These are phyloP conservation scores for Athelia sp. DNA, from an alignment of 1,284 basidiomycete species.

Conservation along the genomic window DNA sequence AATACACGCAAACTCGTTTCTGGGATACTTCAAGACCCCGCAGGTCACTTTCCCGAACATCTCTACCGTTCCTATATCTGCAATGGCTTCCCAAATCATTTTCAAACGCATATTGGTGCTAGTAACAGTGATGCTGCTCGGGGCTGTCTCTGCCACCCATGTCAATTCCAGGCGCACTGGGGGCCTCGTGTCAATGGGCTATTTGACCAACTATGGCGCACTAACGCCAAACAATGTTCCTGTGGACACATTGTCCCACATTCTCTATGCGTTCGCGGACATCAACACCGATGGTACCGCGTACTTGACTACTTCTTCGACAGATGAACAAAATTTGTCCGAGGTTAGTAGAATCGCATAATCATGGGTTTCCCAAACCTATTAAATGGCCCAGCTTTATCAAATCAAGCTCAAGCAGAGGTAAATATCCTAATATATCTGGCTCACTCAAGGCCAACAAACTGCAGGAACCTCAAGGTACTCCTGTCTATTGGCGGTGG, in stretches of 20 bases:
- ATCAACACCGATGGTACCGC: slow-evolving; percentile 66
- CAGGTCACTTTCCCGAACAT: no score
- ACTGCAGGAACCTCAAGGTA: slow-evolving; percentile 65
- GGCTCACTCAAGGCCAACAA: not conserved
- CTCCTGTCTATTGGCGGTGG: slow-evolving; percentile 75
- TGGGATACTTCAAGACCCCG: no score
- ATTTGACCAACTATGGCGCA: no score
- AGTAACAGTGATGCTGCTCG: no score
- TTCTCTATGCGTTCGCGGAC: slow-evolving; percentile 87
- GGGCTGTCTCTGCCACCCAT: no score
- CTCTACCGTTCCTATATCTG: no score
- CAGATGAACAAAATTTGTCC: slow-evolving; percentile 66
- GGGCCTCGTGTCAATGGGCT: no score
- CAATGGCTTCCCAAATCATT: no score
- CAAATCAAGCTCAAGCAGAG: slow-evolving; percentile 71
- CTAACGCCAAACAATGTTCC: slow-evolving; percentile 49
- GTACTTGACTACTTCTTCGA: slow-evolving; percentile 73
- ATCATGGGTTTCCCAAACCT: slow-evolving; percentile 3
- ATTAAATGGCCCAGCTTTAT: slow-evolving; percentile 62
- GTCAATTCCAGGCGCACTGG: no score
- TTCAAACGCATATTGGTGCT: no score
- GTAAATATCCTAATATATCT: slow-evolving; percentile 13
- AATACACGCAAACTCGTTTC: no score
- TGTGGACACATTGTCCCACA: slow-evolving; percentile 52
- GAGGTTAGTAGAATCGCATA: not conserved